Evolutionary conservation across 129 eudicot species (phyloP).

Genomic region (Artemisia tridentata): DNA sequence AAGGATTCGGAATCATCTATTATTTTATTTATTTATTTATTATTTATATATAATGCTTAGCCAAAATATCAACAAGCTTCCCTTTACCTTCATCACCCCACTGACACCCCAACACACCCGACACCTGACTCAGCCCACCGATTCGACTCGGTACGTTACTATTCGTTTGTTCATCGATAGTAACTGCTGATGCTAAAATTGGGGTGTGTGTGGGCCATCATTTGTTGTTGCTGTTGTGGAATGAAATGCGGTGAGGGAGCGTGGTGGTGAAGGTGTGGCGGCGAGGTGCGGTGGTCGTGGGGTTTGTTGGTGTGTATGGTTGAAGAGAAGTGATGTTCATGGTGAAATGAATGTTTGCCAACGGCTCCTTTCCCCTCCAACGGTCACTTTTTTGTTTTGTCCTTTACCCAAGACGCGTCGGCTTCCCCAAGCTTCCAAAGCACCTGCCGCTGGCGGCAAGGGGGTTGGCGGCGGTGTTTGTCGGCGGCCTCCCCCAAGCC

Average conservation of each 20-base stretch:
- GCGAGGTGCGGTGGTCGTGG: constrained; percentile 16
- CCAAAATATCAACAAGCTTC: constrained; percentile 86
- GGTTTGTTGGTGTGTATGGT: constrained; percentile 32
- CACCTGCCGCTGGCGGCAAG: too few relatives aligned
- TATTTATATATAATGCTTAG: too few relatives aligned
- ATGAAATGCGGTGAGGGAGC: constrained; percentile 14
- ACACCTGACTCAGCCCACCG: constrained; percentile 68
- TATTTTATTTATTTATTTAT: too few relatives aligned
- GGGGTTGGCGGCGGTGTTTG: too few relatives aligned
- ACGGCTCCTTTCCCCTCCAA: too few relatives aligned
- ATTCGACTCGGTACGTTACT: constrained; percentile 48
- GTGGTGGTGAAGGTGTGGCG: not conserved
- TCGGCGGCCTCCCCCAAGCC: too few relatives aligned
- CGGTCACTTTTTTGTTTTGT: too few relatives aligned
- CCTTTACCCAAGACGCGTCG: too few relatives aligned
- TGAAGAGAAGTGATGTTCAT: constrained; percentile 40
- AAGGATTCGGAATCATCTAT: too few relatives aligned
- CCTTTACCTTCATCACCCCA: constrained; percentile 99
- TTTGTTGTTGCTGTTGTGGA: constrained; percentile 16
- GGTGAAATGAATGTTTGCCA: not conserved
- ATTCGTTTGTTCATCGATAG: constrained; percentile 21
- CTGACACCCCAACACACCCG: constrained; percentile 89
- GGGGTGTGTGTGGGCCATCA: constrained; percentile 14
- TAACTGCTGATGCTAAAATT: constrained; percentile 18
- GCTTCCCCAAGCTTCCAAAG: too few relatives aligned